Base-by-base conservation (phyloP, 176 grass and related monocot species). In the Tuctoria greenei region DNA sequence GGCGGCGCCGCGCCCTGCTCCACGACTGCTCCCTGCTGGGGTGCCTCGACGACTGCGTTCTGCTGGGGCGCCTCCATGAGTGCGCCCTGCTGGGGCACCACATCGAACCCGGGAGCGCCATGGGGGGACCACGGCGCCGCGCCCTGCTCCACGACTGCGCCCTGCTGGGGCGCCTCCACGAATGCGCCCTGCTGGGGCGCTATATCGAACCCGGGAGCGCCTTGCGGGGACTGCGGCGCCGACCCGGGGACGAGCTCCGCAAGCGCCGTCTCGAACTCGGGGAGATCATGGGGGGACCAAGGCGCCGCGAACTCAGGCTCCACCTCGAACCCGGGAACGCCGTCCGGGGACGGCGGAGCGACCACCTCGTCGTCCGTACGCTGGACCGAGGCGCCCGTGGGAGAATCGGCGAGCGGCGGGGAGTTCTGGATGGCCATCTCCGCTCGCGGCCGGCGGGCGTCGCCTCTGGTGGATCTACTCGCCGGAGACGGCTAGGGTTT, bases 401-500 rank as follows among this genome's bases (percentile, higher is more conserved):
- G 15, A 6, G 23, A 21, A 8, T 13, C 37, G 38, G 72, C 21
- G 38, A 21, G 10, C 21, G 15, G 1, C 35, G 11, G 49, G 11
- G 43, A 64, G 17, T 25, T 36, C 2, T 8, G 37, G 38, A 28
- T 1, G 63, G 51, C 51, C 71, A 75, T 68, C 31, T 31, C 31
- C 31, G 2, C 31, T 31, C 31, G 31, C 31, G 31, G 1, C 31
- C 31, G 31, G 31, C 31, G 31, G 31, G 31, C 31, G 31, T 31
- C 31, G 31, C 31, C 31, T 31, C 45, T 16, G 60, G 15, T 13
- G 69, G 35, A 56, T 74, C 61, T 57, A 16, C 51, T 3, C 71
- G 63, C 49, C 71, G 64, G 81, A 14, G 54, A 12, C n/a, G 64
- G 64, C 54, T 76, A 83, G 81, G 80, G 80, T 75, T 75, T 67